Conservation (phyloP, 2,329 filamentous ascomycete species). For the Delphinella strobiligena region DNA sequence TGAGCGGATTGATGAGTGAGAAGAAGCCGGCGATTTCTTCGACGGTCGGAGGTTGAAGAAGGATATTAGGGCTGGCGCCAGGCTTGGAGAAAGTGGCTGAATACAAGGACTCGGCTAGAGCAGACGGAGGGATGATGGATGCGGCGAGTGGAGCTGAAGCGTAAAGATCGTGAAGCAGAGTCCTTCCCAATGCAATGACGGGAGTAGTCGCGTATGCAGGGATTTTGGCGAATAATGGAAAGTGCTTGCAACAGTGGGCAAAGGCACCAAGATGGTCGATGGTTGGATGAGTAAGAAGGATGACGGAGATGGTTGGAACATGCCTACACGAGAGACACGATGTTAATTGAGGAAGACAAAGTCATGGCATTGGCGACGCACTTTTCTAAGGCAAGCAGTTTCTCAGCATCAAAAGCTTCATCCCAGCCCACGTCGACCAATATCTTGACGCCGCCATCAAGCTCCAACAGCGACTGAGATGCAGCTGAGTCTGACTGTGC, state of each 20-base stretch:
- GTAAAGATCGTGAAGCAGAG: constrained; percentile 84
- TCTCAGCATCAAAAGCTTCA: constrained; percentile 70
- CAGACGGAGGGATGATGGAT: constrained; percentile 63
- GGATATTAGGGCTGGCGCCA: constrained; percentile 35
- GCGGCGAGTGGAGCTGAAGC: constrained; percentile 78
- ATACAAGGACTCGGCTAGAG: constrained; percentile 54
- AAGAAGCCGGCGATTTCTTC: constrained; percentile 93
- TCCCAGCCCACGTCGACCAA: constrained; percentile 95
- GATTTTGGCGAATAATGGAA: constrained; percentile 81
- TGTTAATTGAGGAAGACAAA: neutral
- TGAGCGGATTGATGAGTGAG: constrained; percentile 76
- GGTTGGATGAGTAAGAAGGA: constrained; percentile 90
- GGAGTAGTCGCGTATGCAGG: constrained; percentile 90
- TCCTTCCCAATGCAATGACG: constrained; percentile 85
- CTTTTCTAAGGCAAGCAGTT: constrained; percentile 84
- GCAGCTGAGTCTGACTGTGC: constrained; percentile 78
- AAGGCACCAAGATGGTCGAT: constrained; percentile 84
- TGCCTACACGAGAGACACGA: constrained; percentile 43
- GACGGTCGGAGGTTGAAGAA: constrained; percentile 58
- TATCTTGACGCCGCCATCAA: constrained; percentile 93
- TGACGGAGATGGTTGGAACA: constrained; percentile 79
- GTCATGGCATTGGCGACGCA: constrained; percentile 38
- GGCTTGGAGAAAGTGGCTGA: constrained; percentile 41
- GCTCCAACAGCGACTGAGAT: constrained; percentile 89
- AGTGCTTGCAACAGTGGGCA: constrained; percentile 93